Conservation (phyloP, 257 asterid genomes). For the Solanum chiquidenum region DNA sequence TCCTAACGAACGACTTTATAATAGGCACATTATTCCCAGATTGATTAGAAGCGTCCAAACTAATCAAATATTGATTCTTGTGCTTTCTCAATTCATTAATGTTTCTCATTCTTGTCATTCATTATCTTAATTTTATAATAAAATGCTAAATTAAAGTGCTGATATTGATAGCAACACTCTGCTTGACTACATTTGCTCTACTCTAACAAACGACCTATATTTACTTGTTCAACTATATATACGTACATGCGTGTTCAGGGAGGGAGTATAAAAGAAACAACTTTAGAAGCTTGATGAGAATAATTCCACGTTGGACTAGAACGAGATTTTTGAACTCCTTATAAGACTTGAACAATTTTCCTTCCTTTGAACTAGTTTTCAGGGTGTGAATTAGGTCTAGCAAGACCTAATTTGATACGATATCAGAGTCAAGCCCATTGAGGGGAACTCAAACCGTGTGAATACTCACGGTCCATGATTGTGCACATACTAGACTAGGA, state of each 20-base stretch:
- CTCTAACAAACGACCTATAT: neutral
- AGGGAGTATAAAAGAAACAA: neutral
- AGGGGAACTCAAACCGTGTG: neutral
- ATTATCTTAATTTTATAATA: neutral
- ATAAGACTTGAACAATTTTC: neutral
- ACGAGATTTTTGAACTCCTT: neutral
- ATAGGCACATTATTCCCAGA: neutral
- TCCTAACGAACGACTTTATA: neutral
- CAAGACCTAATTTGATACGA: neutral
- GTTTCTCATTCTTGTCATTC: neutral
- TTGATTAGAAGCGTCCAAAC: conserved; percentile 4
- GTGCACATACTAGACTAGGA: neutral
- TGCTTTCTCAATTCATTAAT: neutral
- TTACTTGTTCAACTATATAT: neutral
- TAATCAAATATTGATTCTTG: neutral
- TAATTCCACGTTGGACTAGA: neutral
- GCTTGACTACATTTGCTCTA: neutral
- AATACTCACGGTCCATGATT: neutral
- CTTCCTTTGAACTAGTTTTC: too few relatives aligned
- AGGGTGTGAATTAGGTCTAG: neutral
- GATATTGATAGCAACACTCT: neutral
- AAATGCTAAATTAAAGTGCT: neutral
- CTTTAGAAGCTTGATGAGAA: neutral
- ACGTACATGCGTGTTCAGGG: neutral
- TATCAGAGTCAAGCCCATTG: neutral